These are phyloP conservation scores for Naganishia albida DNA, from an alignment of 1,284 basidiomycete species.

Conservation along the genomic window DNA sequence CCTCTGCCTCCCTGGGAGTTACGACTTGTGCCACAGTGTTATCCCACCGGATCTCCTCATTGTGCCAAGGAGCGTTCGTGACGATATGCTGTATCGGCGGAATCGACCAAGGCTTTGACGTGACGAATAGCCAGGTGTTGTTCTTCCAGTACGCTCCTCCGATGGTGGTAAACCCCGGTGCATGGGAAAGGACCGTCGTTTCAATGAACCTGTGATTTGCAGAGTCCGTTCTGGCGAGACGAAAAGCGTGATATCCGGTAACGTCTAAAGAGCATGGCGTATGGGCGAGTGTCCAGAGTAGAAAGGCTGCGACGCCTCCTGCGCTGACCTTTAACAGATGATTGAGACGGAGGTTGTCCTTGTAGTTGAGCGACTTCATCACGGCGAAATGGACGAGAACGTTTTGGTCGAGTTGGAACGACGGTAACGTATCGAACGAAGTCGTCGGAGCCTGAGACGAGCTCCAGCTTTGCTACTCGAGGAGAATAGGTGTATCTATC, in stretches of 20 bases:
- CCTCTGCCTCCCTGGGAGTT: background rate
- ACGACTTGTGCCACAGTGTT: slow-evolving; percentile 10
- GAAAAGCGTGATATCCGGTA: too few species aligned
- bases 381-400: too few species aligned
- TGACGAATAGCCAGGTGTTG: slow-evolving; percentile 40
- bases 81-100: slow-evolving; percentile 58
- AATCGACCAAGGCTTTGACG: slow-evolving; percentile 60
- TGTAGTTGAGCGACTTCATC: slow-evolving; percentile 9
- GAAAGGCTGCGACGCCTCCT: slow-evolving; percentile 1
- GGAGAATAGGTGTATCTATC: too few species aligned
- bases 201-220: background rate
- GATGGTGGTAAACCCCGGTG: slow-evolving; percentile 41
- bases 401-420: too few species aligned
- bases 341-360: background rate
- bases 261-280: too few species aligned
- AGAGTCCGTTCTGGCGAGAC: background rate
- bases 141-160: slow-evolving; percentile 44
- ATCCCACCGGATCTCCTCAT: background rate
- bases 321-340: slow-evolving; percentile 1
- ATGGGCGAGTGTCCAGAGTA: background rate
- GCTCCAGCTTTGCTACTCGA: too few species aligned
- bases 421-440: too few species aligned
- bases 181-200: slow-evolving; percentile 36
- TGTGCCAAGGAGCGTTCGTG: slow-evolving; percentile 1
- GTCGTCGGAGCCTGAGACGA: too few species aligned